Evolutionary conservation across 306 rosid species (phyloP), one percentile per base, ranked within the genome.

Genomic region (Pterocarpus macrocarpus): DNA sequence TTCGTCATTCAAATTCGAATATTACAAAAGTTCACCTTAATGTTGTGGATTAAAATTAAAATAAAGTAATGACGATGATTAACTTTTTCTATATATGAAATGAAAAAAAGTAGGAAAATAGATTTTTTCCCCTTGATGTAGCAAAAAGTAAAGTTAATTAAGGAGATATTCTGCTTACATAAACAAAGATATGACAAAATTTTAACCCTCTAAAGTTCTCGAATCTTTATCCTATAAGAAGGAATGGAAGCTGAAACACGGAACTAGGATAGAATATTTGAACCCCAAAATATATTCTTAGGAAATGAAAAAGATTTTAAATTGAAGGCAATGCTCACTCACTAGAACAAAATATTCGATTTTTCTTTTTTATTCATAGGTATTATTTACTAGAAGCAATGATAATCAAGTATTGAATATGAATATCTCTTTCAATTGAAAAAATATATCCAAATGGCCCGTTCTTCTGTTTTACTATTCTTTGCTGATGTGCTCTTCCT

Each of bases 181-280:
- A 0, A 41, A 39, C 53, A 41, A 41, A 1, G 72, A 39, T 66
- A 66, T 41, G 72, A 41, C 72, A 66, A 65, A n/a, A 8, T 16
- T 41, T 8, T 39, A 39, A 9, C 7, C 53, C 50, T 16, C 50
- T 39, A 15, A 16, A 66, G 53, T 66, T 41, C 35, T 39, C 72
- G 3, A 66, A 66, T 16, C 72, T 16, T 3, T 47, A 41, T 39
- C 33, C 33, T 66, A 17, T 41, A 17, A 16, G 72, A 66, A 66
- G 55, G 53, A 66, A 66, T 44, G 35, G 72, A 41, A 16, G 35
- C 32, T 36, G 52, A 65, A 38, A 65, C 52, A 64, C 47, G 32
- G 5, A 64, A 35, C 69, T 64, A 14, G 5, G 30, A 15, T 64
- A 64, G 12, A 32, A 16, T 43, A 17, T 58, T 58, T 62, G 67